Evolutionary conservation across 257 asterid species (phyloP), one percentile per base, ranked within the genome.

Genomic region (Cordia subcordata): DNA sequence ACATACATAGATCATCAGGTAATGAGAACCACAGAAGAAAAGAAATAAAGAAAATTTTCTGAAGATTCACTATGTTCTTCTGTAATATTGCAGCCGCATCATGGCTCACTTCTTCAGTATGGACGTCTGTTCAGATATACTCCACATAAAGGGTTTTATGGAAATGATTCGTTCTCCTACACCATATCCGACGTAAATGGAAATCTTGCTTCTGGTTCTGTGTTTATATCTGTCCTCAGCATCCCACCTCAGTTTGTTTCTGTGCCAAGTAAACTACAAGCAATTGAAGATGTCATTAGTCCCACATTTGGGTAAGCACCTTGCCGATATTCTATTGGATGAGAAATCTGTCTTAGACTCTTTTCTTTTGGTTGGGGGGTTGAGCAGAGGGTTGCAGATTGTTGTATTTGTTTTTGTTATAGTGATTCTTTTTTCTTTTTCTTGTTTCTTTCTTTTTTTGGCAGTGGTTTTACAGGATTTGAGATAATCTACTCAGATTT

Each of bases 391-490:
- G 14, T 0, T 23, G 17, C 10, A 21, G 32, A 6, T 6, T 61
- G 14, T 3, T 16, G 10, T 8, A 0, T 35, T 32, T 45, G 10
- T 42, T 11, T 56, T n/a, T n/a, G n/a, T 70, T n/a, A 10, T 50
- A 16, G 0, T 42, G 32, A 63, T 65, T 65, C 55, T 62, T 65
- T 13, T n/a, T n/a, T n/a, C n/a, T n/a, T n/a, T n/a, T n/a, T n/a
- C n/a, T n/a, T n/a, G n/a, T n/a, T n/a, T n/a, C n/a, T n/a, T n/a
- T n/a, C n/a, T n/a, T n/a, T n/a, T 69, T 18, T 51, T 53, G 76
- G 77, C 93, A 92, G 99, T 55, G 99, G 96, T 44, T 86, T 84
- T 74, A 56, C 83, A 39, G 99, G 99, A 64, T 78, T 92, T 55
- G 79, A 72, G 71, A 71, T 92, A n/a, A 63, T 46, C 1, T 88